Conservation (phyloP, 2,329 filamentous ascomycete genomes). For the Ophiocordyceps australis region DNA sequence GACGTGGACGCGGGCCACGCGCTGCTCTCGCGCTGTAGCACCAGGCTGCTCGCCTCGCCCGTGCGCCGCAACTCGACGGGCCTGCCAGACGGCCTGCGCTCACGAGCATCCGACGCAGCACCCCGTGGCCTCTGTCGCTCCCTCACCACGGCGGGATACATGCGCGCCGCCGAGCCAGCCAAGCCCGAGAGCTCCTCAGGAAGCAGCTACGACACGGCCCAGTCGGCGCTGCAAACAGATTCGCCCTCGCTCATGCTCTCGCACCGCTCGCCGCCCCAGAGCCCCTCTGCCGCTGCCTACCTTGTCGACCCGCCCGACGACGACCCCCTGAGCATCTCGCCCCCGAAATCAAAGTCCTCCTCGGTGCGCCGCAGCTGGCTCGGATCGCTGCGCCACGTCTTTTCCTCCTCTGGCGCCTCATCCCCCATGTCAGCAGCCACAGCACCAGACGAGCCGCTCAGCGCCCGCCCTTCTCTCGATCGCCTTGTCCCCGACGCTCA, state of each 20-base stretch:
- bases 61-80: slow-evolving; percentile 17
- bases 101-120: slow-evolving; percentile 36
- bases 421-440: too few species aligned
- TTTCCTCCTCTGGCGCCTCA: slow-evolving; percentile 23
- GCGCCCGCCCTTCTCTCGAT: too few species aligned
- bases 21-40: slow-evolving; percentile 25
- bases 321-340: slow-evolving; percentile 27
- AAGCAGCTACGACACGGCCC: slow-evolving; percentile 33
- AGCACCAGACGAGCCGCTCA: too few species aligned
- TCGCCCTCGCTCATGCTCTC: slow-evolving; percentile 23
- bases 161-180: slow-evolving; percentile 13
- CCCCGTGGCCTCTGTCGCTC: too few species aligned
- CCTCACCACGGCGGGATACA: slow-evolving; percentile 23
- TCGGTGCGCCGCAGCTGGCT: slow-evolving; percentile 40
- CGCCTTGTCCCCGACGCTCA: too few species aligned
- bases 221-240: slow-evolving; percentile 31
- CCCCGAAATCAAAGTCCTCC: slow-evolving; percentile 34
- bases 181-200: slow-evolving; percentile 21
- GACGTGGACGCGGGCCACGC: slow-evolving; percentile 36
- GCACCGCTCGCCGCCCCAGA: slow-evolving; percentile 6
- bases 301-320: slow-evolving; percentile 18
- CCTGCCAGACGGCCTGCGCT: slow-evolving; percentile 16
- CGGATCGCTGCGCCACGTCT: slow-evolving; percentile 47
- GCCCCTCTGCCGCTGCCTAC: slow-evolving; percentile 3
- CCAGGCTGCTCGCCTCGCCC: slow-evolving; percentile 18